Evolutionary conservation across 2,329 filamentous ascomycete genomes (phyloP), one percentile per base, ranked within the genome.

Genomic region (Penicillium digitatum): DNA sequence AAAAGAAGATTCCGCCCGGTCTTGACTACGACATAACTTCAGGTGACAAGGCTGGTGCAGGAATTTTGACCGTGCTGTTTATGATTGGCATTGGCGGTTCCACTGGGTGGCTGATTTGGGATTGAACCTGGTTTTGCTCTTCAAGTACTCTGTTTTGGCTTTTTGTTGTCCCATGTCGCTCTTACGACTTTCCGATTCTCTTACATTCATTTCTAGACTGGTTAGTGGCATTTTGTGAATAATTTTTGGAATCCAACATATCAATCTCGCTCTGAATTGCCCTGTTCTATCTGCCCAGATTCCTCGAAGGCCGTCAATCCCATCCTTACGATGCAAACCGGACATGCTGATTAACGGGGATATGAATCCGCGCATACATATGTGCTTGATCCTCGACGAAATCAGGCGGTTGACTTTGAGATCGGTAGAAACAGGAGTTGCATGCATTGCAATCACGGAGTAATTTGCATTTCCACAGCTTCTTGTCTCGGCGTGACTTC

Each of bases 1-100:
- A 38, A 2, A 34, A 56, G 22, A 48, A 58, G 4, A 53, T 52
- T 14, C 61, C 65, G 0, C 44, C 49, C 4, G 52, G 44, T 2
- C 42, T 66, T 5, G 58, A 62, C 3, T 57, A 57, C 16, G 14
- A 48, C 0, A 71, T 72, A 44, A 69, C 69, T 0, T 64, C 65
- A 5, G 70, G 65, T 3, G 76, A 78, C 59, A 68, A 65, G 34
- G 76, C 72, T 2, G 77, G 77, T 5, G 77, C 76, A 0, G 72
- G 72, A 1, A 70, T 78, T 14, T 52, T 79, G 46, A 79, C 77
- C 6, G 66, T 68, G 1, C 29, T 77, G 18, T 58, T 76, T 60
- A 54, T 75, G 43, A 54, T 69, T 14, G 53, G 62, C 10, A 58
- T 77, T 35, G 56, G 73, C 32, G 69, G 70, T 5, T 69, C 72